A percentile compares a stretch with the other conserved stretches of the same genome.
These are phyloP conservation scores for Trypanosoma brucei DNA, from an alignment of 208 protist genomes.

Conservation along the genomic window DNA sequence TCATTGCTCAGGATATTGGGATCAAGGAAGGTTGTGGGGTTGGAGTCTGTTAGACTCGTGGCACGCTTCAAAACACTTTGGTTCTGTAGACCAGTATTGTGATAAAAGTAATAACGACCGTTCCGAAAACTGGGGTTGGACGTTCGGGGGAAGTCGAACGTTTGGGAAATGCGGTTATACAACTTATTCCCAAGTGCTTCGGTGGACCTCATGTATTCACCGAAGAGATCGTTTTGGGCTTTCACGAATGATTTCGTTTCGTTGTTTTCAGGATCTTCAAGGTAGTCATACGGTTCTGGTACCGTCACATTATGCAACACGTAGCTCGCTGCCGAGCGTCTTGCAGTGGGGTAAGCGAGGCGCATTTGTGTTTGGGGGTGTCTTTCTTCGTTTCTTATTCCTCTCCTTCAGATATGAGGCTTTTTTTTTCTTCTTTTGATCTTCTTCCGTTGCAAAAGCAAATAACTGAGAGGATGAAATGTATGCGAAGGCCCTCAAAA, in stretches of 20 bases:
- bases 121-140: conserved; percentile 52
- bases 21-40: conserved; percentile 81
- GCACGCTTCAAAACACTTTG: conserved; percentile 71
- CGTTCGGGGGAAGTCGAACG: conserved; percentile 83
- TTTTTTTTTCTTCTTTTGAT: no score
- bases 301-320: conserved; percentile 66
- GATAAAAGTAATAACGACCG: conserved; percentile 79
- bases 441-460: no score
- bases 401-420: no score
- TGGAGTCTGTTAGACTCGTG: conserved; percentile 26
- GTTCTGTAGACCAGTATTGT: conserved; percentile 92
- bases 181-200: conserved; percentile 48
- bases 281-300: conserved; percentile 90
- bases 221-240: conserved; percentile 76
- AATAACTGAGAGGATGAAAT: no score
- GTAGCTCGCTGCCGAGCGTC: conserved; percentile 61
- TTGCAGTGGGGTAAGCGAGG: conserved; percentile 43
- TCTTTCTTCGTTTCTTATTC: no score
- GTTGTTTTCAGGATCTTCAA: conserved; percentile 83
- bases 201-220: conserved; percentile 56
- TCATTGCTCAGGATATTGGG: conserved; percentile 84
- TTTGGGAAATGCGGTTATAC: conserved; percentile 38
- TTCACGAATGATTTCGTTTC: conserved; percentile 88
- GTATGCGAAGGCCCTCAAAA: no score
- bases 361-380: conserved; percentile 16